Base-by-base conservation (phyloP, 1,139 yeast species). In the Geotrichum restrictum region DNA sequence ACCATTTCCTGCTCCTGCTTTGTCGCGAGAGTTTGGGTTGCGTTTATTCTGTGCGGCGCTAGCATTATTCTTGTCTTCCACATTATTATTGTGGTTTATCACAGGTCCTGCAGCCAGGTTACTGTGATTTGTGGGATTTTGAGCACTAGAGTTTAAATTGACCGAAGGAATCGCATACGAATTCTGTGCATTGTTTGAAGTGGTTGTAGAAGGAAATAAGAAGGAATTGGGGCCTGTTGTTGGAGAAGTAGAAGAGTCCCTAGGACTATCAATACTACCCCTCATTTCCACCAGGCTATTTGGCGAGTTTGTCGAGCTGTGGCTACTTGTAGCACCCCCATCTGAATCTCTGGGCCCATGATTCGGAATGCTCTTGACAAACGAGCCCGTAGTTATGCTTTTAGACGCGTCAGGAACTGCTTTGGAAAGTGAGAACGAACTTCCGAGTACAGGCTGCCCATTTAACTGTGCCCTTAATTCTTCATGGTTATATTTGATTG, bases 1-100 rank as follows among this genome's bases (percentile, higher is more conserved):
- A 31, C 52, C 52, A 18, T 49, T 49, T 4, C 42, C 48, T 6
- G 36, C 3, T 4, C 42, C 48, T 6, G 36, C 3, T 16, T 27
- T 45, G 21, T 37, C 36, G 33, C 32, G 39, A 3, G 19, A 3
- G 11, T 16, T 16, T 21, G 39, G 29, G 8, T 24, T 5, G 29
- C 29, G 29, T 8, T 24, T 24, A 8, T 24, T 24, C 7, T 24
- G 8, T 8, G 8, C 7, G 8, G 29, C 29, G 29, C 29, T 24
- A 24, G 29, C 7, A 5, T 5, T 8, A 24, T 5, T 24, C 29
- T 24, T 24, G 29, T 24, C 29, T 24, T 24, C 29, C 8, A 8
- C 8, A 24, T 24, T 24, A 8, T 24, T 24, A 8, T 24, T 24
- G 8, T 5, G 29, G 29, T 8, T 24, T 8, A 24, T 24, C 8